Base-by-base conservation (phyloP, 2,329 filamentous ascomycete species). In the Fusarium buxicola region DNA sequence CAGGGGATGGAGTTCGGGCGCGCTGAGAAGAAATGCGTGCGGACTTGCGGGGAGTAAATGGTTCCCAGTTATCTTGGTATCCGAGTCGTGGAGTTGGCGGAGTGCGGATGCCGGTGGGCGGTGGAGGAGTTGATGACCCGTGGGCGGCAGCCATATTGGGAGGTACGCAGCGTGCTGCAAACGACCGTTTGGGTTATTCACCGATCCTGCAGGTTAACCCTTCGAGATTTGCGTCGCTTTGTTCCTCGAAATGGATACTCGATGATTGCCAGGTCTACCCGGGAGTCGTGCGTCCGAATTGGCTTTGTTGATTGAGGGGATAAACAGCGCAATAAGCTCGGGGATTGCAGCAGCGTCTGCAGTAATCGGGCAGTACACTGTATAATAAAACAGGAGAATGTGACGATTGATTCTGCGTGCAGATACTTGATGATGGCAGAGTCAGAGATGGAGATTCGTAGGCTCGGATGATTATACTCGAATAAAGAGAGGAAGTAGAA, bases 11-110 rank as follows among this genome's bases (percentile, higher is more conserved):
- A 2, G 86, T 89, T 74, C 82, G 82, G 70, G 77, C 70, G 65
- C 81, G 81, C 69, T 87, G 84, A 36, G 82, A 81, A 54, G 85
- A 86, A 66, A 91, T 82, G 65, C 89, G 85, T 58, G 84, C 83
- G 5, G 88, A 90, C 70, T 90, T 89, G 74, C 89, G 85, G 51
- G 89, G 88, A 58, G 88, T 87, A 72, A 88, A 93, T 39, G 90
- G 90, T 71, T 91, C 85, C 81, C 89, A 93, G 62, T 81, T 78
- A 76, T 94, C 90, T 65, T 83, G 81, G 69, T 82, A 87, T 32
- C 90, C 90, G 71, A 87, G 84, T 57, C 84, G 84, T 43, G 91
- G 91, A 52, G 90, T 88, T 35, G 85, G 84, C 59, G 91, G 91
- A 44, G 89, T 91, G 73, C 81, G 86, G 60, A 90, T 77, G 63